A percentile compares a stretch with the other conserved stretches of the same genome.
Conservation (phyloP, 345 rosid genomes). For the Gossypium australe region DNA sequence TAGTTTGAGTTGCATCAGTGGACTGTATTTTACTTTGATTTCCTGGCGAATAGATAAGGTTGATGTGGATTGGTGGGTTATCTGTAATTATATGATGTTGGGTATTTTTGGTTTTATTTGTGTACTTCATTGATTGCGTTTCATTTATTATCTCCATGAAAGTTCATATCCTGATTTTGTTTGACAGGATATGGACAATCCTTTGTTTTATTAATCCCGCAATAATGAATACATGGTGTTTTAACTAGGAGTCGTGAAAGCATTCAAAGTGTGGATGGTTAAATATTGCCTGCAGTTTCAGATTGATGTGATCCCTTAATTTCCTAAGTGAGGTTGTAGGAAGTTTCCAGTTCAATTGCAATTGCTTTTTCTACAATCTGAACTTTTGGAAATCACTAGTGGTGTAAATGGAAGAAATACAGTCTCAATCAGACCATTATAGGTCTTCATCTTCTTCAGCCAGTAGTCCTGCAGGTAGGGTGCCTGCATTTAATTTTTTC, state of each 20-base stretch:
- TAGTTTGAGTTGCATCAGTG: not conserved
- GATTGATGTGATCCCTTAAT: slow-evolving; percentile 2
- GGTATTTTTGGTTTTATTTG: not conserved
- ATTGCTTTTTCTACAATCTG: slow-evolving; percentile 13
- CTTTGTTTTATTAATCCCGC: not conserved
- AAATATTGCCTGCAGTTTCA: not conserved
- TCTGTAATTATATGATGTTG: not conserved
- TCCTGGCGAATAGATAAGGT: not conserved
- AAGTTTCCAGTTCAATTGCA: slow-evolving; percentile 2
- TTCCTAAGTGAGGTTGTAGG: slow-evolving; percentile 11
- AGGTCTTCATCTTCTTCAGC: slow-evolving; percentile 97
- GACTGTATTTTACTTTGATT: not conserved
- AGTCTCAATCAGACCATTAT: slow-evolving; percentile 80
- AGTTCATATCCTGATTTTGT: not conserved
- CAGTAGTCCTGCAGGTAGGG: slow-evolving; percentile 95
- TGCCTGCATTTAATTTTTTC: slow-evolving; percentile 90
- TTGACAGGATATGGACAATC: slow-evolving; percentile 1
- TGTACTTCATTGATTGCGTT: not conserved
- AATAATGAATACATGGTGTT: not conserved
- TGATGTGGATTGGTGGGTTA: not conserved
- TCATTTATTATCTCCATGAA: not conserved
- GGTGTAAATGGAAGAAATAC: slow-evolving; percentile 86
- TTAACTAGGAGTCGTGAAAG: not conserved
- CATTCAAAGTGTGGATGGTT: not conserved
- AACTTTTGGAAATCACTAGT: slow-evolving; percentile 19